Evolutionary conservation across 2,329 filamentous ascomycete genomes (phyloP), one percentile per base, ranked within the genome.

Genomic region (Biscogniauxia sp.): DNA sequence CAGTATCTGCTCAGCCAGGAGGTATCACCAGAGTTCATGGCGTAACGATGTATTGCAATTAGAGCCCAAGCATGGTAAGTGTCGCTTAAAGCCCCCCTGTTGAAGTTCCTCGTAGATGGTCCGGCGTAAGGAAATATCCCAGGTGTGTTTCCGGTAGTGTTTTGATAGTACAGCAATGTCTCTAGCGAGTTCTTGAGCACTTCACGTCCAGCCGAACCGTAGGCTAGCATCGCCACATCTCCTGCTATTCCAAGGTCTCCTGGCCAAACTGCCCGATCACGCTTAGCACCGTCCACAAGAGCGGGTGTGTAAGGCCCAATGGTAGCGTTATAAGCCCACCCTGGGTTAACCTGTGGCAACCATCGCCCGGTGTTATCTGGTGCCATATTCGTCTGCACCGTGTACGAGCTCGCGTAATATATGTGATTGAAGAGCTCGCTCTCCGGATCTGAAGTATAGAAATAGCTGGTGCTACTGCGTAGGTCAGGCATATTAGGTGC

Each of bases 161-260:
- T 73, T 64, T 76, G 74, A 59, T 74, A 66, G 54, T 74, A 58
- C 56, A 84, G 82, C 67, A 76, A 72, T 41, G 66, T 68, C 63
- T 75, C 78, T 15, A 84, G 66, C 0, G 79, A 79, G 54, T 81
- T 81, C 53, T 76, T 75, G 19, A 84, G 74, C 50, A 77, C 77
- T 49, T 80, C 74, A 2, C 83, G 69, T 20, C 67, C 68, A 2
- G 77, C 77, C 62, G 82, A 80, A 23, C 80, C 79, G 0, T 80
- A 80, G 6, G 80, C 81, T 2, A 84, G 78, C 17, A 81, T 78
- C 1, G 82, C 74, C 7, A 74, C 77, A 1, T 82, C 82, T 0
- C 82, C 77, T 0, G 81, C 79, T 53, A 85, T 82, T 2, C 80
- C 79, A 77, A 86, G 82, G 65, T 86, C 84, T 2, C 83, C 84